Percentiles rank a stretch among this genome's conserved stretches.
These are phyloP conservation scores for Discostella pseudostelligera DNA, from an alignment of 108 stramenopile species.

Conservation along the genomic window DNA sequence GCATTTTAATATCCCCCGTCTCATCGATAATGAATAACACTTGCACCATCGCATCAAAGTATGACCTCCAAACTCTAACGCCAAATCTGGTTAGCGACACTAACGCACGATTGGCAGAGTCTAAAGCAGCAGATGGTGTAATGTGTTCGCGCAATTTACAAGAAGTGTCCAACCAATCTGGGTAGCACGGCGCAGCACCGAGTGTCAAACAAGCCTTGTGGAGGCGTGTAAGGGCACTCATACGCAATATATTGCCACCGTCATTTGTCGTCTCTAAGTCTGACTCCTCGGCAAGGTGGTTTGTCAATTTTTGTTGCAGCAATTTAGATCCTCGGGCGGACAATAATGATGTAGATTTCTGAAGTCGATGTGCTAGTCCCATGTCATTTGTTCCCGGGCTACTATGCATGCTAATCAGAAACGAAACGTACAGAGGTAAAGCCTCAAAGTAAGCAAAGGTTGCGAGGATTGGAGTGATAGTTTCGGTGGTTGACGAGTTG, in stretches of 20 bases:
- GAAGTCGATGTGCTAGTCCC: conserved; percentile 16
- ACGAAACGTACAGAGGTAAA: conserved; percentile 55
- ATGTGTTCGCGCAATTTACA: conserved; percentile 56
- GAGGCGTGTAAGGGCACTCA: conserved; percentile 46
- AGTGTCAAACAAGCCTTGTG: conserved; percentile 58
- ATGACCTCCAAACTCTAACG: conserved; percentile 36
- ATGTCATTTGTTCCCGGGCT: conserved; percentile 40
- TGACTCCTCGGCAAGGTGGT: conserved; percentile 35
- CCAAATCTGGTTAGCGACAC: conserved; percentile 48
- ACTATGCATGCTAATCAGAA: conserved; percentile 58
- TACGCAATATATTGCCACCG: conserved; percentile 14
- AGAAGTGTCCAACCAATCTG: conserved; percentile 75
- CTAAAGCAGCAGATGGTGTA: conserved; percentile 33
- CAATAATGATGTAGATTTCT: neutral
- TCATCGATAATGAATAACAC: conserved; percentile 13
- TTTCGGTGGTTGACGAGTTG: neutral
- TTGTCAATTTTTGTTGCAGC: conserved; percentile 24
- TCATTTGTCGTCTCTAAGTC: conserved; percentile 31
- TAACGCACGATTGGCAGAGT: conserved; percentile 53
- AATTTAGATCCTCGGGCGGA: conserved; percentile 20
- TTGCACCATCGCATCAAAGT: conserved; percentile 23
- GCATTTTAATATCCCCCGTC: neutral
- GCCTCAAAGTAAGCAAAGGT: conserved; percentile 52
- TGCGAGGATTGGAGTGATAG: conserved; percentile 1
- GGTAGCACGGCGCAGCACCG: conserved; percentile 75